Base-by-base conservation (phyloP, 352 stramenopile species). In the Phytophthora ohioensis region DNA sequence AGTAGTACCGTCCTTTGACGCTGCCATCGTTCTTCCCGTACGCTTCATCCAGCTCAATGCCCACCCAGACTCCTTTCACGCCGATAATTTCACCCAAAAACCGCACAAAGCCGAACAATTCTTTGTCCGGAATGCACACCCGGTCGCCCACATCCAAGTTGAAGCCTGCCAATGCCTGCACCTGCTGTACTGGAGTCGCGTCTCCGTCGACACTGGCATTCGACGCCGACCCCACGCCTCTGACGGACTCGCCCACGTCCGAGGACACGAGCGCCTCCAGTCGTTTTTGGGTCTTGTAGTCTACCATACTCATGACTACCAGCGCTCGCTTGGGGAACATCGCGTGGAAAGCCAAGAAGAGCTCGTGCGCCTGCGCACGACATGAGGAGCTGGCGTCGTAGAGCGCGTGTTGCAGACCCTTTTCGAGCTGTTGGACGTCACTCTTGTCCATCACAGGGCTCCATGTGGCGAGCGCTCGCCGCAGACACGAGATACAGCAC, bases 11-110 rank as follows among this genome's bases (percentile, higher is more conserved):
- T 51, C 85, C 88, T 73, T 93, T 95, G 41, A 93, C 82, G 39
- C 85, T 92, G 47, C 88, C 88, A 69, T 95, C 88, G 64, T 95
- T 95, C 62, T 95, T 95, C 32, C 88, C 88, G 27, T 80, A 81
- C 1, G 88, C 75, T 53, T 91, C 80, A 35, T 95, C 87, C 31
- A 95, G 78, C 56, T 95, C 85, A 34, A 95, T 81, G 55, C 88
- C 88, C 21, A 95, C 73, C 88, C 88, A 95, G 11, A 81, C 46
- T 30, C 85, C 87, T 64, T 88, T 91, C n/a, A 84, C 79, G 47
- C 85, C 76, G 12, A 83, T 77, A 41, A 95, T 88, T 41, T 94
- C 82, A 15, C 88, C 88, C 34, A 91, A 49, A 67, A 88, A 95
- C 0, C 87, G 87, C 57, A 95, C 88, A 59, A 88, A 88, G 1